phyloP scores from a whole-genome alignment of 2,329 filamentous ascomycete genomes.

The Nannizziopsis arthrosporioides region DNA sequence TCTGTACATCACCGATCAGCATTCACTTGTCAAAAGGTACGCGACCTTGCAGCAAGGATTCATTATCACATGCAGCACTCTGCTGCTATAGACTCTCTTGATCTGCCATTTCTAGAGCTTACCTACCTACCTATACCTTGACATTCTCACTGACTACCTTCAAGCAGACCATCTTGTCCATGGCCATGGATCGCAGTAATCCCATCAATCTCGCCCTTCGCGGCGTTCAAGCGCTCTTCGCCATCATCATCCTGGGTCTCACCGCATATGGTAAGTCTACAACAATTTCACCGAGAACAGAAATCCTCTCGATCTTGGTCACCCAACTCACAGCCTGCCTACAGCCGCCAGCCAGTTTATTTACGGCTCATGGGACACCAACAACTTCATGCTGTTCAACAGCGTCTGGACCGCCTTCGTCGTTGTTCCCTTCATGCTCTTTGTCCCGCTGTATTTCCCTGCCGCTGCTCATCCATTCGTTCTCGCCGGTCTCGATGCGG shows the following conservation, averaged over 20 bases:
- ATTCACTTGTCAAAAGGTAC: too few relatives aligned
- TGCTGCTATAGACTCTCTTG: too few relatives aligned
- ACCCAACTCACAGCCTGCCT: constrained; percentile 28
- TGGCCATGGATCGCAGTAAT: constrained; percentile 9
- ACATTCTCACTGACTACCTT: too few relatives aligned
- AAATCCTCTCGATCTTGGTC: background rate
- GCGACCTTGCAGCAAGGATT: too few relatives aligned
- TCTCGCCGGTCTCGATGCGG: constrained; percentile 54
- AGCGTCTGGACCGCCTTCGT: constrained; percentile 64
- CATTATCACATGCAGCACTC: too few relatives aligned
- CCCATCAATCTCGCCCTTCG: constrained; percentile 37
- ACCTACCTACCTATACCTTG: too few relatives aligned
- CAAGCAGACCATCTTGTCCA: too few relatives aligned
- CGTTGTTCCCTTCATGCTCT: constrained; percentile 54
- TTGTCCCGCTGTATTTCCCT: constrained; percentile 53
- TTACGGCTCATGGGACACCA: constrained; percentile 38
- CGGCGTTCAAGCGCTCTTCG: constrained; percentile 53
- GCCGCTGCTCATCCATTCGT: constrained; percentile 51
- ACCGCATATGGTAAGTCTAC: constrained; percentile 54
- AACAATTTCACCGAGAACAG: background rate
- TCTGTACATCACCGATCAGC: too few relatives aligned
- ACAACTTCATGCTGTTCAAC: constrained; percentile 72
- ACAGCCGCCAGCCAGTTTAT: constrained; percentile 29
- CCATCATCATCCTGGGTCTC: constrained; percentile 63
- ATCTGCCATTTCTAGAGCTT: too few relatives aligned